These are phyloP conservation scores for Myrica gale DNA, from an alignment of 306 rosid species.

Conservation along the genomic window DNA sequence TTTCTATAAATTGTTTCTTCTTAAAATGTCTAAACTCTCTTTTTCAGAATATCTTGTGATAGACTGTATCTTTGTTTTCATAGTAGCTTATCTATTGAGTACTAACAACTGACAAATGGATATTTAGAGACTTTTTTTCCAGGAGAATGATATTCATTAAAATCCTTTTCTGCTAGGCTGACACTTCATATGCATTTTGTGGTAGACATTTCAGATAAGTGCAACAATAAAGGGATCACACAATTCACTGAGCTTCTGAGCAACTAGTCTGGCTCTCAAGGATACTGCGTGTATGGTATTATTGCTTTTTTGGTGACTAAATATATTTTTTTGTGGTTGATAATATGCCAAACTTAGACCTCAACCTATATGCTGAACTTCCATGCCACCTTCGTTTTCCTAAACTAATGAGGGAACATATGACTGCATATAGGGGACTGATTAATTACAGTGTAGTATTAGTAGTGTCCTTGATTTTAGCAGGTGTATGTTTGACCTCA, in stretches of 20 bases:
- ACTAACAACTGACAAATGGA: background rate
- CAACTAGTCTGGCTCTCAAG: conserved; percentile 53
- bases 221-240: conserved; percentile 49
- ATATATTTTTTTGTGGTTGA: too few species aligned
- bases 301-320: too few species aligned
- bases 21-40: background rate
- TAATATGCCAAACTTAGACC: too few species aligned
- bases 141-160: background rate
- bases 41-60: background rate
- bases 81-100: background rate
- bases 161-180: too few species aligned
- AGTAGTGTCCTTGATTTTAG: too few species aligned
- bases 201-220: conserved; percentile 73
- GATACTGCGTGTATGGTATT: conserved; percentile 68
- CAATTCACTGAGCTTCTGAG: conserved; percentile 46
- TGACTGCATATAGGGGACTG: too few species aligned
- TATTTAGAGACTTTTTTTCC: background rate
- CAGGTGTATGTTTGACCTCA: too few species aligned
- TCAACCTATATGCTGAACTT: too few species aligned
- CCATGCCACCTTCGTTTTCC: too few species aligned
- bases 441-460: too few species aligned
- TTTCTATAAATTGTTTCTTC: background rate
- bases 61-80: background rate
- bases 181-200: conserved; percentile 12
- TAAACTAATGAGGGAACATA: too few species aligned